phyloP scores from a whole-genome alignment of 345 rosid species.

The Sisymbrium irio region DNA sequence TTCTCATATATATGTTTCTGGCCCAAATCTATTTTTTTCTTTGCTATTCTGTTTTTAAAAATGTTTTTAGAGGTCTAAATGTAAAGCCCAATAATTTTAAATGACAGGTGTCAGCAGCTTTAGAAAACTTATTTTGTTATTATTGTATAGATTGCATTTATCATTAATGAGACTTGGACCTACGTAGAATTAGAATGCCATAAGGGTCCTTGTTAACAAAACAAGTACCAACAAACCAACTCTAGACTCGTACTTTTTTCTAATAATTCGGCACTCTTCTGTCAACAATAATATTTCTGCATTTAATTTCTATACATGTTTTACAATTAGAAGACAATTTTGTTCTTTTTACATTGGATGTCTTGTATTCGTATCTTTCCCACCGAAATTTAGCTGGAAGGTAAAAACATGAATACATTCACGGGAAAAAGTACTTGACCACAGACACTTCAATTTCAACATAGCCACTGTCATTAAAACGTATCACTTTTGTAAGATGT shows the following conservation, averaged over 20 bases:
- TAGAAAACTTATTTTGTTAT: too few species aligned
- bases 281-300: conserved; percentile 18
- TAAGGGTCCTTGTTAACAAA: background rate
- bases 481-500: background rate
- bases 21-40: too few species aligned
- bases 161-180: conserved; percentile 18
- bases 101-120: too few species aligned
- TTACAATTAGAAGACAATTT: background rate
- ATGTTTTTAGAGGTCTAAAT: too few species aligned
- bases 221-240: conserved; percentile 24
- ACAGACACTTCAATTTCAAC: background rate
- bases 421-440: background rate
- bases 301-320: conserved; percentile 8
- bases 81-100: too few species aligned
- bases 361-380: background rate
- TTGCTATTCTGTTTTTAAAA: too few species aligned
- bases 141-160: background rate
- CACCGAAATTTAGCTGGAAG: background rate
- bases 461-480: background rate
- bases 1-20: too few species aligned
- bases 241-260: conserved; percentile 20
- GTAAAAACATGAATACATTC: background rate
- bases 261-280: conserved; percentile 26
- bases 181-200: background rate
- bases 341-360: background rate